Evolutionary conservation across 2,329 filamentous ascomycete genomes (phyloP), one percentile per base, ranked within the genome.

Genomic region (Gremmenia infestans): DNA sequence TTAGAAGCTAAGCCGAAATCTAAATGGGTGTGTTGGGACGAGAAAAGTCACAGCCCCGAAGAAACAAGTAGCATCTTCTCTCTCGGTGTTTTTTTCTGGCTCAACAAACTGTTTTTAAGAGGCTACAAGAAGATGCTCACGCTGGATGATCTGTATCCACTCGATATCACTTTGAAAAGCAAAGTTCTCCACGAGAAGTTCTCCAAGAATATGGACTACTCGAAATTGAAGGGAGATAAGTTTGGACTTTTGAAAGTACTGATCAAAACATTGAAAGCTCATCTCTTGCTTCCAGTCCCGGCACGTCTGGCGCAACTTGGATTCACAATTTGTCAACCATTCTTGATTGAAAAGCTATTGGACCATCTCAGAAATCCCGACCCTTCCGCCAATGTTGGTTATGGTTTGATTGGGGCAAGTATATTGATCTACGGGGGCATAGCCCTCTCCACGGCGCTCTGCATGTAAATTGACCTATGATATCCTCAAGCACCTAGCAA

Each of bases 41-140:
- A 51, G 39, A 28, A 37, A 17, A 8, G n/a, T 8, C 55, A 56
- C 37, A 57, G 37, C 28, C 57, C 50, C 4, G 52, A 49, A 68
- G 72, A 59, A 63, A 69, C 65, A 6, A 67, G 64, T 39, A 63
- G 69, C 4, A 60, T 72, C 7, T 68, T 71, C 45, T 62, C 58
- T 22, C 63, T 68, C 12, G 63, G 64, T 19, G 59, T 69, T 17
- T 70, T 70, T 54, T 65, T 57, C 51, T 73, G 71, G 71, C 59
- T 73, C 2, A 70, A 71, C 47, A 52, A 52, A 9, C 46, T 72
- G 2, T 71, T 73, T 54, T 19, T 63, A 9, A 25, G 36, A 7
- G 71, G 71, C 1, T 71, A 65, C 48, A 60, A 54, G 12, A 66
- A 61, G 15, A 53, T 70, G 11, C 51, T 73, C 12, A 58, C 55